Evolutionary conservation across 441 rosid genomes (phyloP), one percentile per base, ranked within the genome.

Genomic region (Bruguiera hainesii): DNA sequence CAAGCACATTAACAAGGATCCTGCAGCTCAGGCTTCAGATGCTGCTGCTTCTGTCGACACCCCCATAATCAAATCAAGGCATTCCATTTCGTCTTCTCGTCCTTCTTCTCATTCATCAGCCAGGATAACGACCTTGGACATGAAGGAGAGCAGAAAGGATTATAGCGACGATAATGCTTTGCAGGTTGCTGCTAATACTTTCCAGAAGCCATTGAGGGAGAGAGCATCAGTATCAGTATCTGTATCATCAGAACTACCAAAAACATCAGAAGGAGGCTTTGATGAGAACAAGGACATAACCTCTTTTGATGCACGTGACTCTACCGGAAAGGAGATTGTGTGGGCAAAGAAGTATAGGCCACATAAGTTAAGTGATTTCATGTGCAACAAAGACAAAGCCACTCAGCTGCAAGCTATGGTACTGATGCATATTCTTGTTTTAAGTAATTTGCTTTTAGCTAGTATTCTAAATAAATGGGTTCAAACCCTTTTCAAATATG

Each of bases 121-220:
- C 37, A 29, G 21, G 26, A 58, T 21, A 21, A 25, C 20, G 13
- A 53, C 23, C 23, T 53, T 23, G 8, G 23, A 25, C 11, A 15
- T 53, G 57, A 21, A 25, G 39, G 51, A 39, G 73, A 33, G 20
- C 15, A 37, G 46, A 31, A 58, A 48, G 50, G 60, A 30, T 26
- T 21, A n/a, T 5, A 30, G 3, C 1, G 50, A 56, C 15, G 37
- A 37, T 51, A 10, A 6, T 63, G 49, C 31, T 66, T 59, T 37
- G 4, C 42, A n/a, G 21, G 48, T 25, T 31, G 56, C 52, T 31
- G 56, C 52, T 50, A 29, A 30, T 2, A 37, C 46, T 37, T 56
- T 63, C 66, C 77, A 58, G 87, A 83, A 79, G 83, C 85, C 85
- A 67, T 71, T 83, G 83, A 79, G 80, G 83, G 87, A 83, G 85